These are phyloP conservation scores for Eutrema yunnanense DNA, from an alignment of 345 rosid genomes.

Conservation along the genomic window DNA sequence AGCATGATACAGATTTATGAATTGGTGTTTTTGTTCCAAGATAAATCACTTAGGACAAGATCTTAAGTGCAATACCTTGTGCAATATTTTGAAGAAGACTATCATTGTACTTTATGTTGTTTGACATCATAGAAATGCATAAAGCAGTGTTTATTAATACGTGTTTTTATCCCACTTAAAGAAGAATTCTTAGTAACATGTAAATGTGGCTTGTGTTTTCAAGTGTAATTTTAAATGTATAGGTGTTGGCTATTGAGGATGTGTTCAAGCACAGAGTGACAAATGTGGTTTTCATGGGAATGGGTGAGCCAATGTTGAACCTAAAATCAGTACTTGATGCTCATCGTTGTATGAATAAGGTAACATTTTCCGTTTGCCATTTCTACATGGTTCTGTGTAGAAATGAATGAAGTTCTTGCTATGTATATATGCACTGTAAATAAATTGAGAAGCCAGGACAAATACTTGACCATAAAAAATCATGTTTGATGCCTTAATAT, in stretches of 20 bases:
- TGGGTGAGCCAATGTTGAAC: constrained; percentile 99
- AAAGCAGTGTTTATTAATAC: neutral
- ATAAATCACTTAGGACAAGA: neutral
- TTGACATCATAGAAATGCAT: neutral
- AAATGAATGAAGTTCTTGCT: neutral
- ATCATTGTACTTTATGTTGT: neutral
- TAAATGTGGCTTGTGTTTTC: neutral
- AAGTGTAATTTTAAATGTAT: constrained; percentile 9
- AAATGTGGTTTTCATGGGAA: constrained; percentile 97
- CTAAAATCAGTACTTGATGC: constrained; percentile 89
- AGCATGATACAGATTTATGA: neutral
- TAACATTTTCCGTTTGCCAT: constrained; percentile 8
- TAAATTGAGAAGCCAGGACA: neutral
- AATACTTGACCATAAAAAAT: neutral
- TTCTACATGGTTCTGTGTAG: neutral
- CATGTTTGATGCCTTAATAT: neutral
- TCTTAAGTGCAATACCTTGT: neutral
- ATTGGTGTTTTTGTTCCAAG: constrained; percentile 2
- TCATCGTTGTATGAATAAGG: constrained; percentile 92
- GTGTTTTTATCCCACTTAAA: neutral
- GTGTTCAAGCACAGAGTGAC: constrained; percentile 86
- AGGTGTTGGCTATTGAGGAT: constrained; percentile 93
- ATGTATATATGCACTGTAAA: neutral
- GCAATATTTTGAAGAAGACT: neutral
- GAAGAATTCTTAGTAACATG: neutral